Evolutionary conservation across 2,329 filamentous ascomycete species (phyloP).

Genomic region (Blastomyces gilchristii): DNA sequence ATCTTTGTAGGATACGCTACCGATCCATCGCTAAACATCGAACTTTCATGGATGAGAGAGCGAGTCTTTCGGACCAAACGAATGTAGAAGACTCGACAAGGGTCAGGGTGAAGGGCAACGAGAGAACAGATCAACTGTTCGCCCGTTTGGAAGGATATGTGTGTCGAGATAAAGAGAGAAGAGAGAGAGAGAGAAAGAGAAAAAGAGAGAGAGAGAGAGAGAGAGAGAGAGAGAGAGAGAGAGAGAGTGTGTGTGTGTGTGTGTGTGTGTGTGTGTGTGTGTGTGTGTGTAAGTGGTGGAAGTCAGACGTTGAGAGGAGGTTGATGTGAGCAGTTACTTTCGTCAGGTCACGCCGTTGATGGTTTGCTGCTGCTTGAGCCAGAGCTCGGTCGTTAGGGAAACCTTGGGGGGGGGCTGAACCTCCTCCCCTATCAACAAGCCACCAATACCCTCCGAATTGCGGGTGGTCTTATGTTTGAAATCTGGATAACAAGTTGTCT

Average conservation of each 20-base stretch:
- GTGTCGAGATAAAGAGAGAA: not conserved
- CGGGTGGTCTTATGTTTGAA: not conserved
- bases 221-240: no score
- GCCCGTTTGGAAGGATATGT: not conserved
- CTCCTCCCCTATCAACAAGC: not conserved
- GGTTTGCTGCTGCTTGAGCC: not conserved
- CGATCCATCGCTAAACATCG: constrained; percentile 1
- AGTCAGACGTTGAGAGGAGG: not conserved
- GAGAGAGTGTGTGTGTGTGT: rapidly evolving
- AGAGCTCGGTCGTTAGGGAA: constrained; percentile 8
- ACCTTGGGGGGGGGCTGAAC: not conserved
- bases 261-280: no score
- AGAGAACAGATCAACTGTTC: constrained; percentile 8
- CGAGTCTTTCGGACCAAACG: constrained; percentile 3
- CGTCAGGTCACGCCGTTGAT: not conserved
- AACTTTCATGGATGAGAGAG: not conserved
- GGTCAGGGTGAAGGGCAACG: not conserved
- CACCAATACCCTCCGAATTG: not conserved
- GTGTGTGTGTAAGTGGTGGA: not conserved
- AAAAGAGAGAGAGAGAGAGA: no score
- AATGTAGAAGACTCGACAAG: not conserved
- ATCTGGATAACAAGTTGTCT: not conserved
- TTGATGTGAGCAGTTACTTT: constrained; percentile 2
- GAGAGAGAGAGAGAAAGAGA: no score
- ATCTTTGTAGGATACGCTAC: not conserved